Conservation (phyloP, 129 eudicot genomes). For the Flaveria ramosissima region DNA sequence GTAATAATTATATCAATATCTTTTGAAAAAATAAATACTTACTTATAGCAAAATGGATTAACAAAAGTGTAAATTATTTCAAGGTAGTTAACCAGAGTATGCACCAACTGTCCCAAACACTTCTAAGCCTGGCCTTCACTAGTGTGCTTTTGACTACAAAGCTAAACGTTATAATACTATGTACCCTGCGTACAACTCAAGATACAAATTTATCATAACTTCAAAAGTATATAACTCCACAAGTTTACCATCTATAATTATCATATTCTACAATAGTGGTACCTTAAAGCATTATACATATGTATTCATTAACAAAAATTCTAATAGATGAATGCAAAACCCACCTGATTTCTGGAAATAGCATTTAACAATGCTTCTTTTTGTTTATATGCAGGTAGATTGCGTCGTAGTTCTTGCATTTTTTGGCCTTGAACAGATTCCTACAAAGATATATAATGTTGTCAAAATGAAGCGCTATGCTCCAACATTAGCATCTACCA, state of each 20-base stretch:
- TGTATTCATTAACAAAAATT: not conserved
- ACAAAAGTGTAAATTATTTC: no score
- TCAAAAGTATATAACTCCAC: not conserved
- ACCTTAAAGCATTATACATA: constrained; percentile 5
- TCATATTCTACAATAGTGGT: not conserved
- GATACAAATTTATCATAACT: not conserved
- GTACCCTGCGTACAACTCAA: not conserved
- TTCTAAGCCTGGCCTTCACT: no score
- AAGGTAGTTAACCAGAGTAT: no score
- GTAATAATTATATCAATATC: no score
- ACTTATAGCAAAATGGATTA: no score
- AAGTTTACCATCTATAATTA: not conserved
- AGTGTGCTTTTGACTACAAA: no score
- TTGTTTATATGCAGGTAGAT: constrained; percentile 83
- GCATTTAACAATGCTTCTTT: constrained; percentile 62
- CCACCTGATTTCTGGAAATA: constrained; percentile 77
- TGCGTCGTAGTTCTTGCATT: constrained; percentile 81
- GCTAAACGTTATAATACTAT: not conserved
- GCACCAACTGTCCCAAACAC: no score
- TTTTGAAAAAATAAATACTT: no score
- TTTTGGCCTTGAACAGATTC: constrained; percentile 87
- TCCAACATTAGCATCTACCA: constrained; percentile 14
- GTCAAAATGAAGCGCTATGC: constrained; percentile 10
- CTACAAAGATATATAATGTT: constrained; percentile 35
- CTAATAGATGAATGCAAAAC: not conserved